Evolutionary conservation across 2,329 filamentous ascomycete species (phyloP).

Genomic region (Talaromyces sp.): DNA sequence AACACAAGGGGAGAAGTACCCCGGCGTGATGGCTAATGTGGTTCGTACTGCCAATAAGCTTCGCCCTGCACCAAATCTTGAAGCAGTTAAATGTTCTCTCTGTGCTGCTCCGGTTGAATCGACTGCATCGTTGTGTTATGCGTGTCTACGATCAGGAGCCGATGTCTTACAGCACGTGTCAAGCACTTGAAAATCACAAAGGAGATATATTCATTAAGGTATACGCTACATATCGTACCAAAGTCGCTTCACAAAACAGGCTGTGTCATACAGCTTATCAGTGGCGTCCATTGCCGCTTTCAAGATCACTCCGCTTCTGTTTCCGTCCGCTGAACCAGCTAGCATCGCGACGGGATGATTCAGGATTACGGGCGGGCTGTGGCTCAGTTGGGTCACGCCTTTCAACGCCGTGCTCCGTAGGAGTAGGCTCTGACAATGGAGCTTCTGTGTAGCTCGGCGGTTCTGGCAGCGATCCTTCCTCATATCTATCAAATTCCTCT

Average conservation of each 20-base stretch:
- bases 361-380: conserved; percentile 25
- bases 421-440: conserved; percentile 8
- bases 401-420: conserved; percentile 1
- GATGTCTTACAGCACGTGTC: conserved; percentile 7
- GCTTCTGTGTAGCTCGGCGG: conserved; percentile 21
- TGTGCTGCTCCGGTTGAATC: conserved; percentile 67
- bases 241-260: not conserved
- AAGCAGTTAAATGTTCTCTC: conserved; percentile 55
- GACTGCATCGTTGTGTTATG: conserved; percentile 50
- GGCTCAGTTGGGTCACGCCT: conserved; percentile 21
- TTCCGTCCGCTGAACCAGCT: conserved; percentile 31
- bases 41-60: conserved; percentile 88
- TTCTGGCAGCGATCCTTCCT: conserved; percentile 26
- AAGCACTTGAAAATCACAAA: conserved; percentile 5
- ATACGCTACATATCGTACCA: conserved; percentile 6
- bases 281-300: conserved; percentile 15
- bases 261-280: not conserved
- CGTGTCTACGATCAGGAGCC: conserved; percentile 39
- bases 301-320: conserved; percentile 26
- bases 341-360: conserved; percentile 25
- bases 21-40: conserved; percentile 91
- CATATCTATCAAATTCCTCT: conserved; percentile 38
- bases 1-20: conserved; percentile 79
- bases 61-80: conserved; percentile 41
- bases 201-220: conserved; percentile 19